A percentile compares a stretch with the other conserved stretches of the same genome.
Conservation (phyloP, 805 yeast genomes). For the Suhomyces canberraensis region DNA sequence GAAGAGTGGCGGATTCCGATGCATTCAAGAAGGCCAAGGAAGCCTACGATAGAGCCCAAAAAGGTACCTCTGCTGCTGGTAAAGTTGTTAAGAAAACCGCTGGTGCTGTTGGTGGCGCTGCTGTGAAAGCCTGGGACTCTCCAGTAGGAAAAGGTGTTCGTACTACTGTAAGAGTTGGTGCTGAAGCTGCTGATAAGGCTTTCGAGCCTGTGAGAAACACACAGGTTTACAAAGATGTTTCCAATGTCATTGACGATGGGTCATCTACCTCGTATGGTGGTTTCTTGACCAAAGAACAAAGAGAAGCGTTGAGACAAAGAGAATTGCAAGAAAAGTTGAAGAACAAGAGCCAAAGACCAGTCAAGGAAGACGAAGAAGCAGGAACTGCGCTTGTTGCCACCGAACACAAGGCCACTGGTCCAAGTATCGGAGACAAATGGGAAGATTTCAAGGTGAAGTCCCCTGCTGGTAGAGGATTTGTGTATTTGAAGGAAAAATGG, state of each 20-base stretch:
- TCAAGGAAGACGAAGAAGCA: conserved; percentile 75
- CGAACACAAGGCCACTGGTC: conserved; percentile 71
- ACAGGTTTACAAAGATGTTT: conserved; percentile 81
- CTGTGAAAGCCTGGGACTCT: conserved; percentile 93
- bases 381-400: conserved; percentile 83
- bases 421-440: conserved; percentile 61
- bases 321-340: conserved; percentile 52
- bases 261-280: conserved; percentile 87
- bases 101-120: conserved; percentile 87
- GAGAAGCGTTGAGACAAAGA: conserved; percentile 61
- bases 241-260: conserved; percentile 91
- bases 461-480: conserved; percentile 61
- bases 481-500: conserved; percentile 66
- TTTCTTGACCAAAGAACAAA: conserved; percentile 77
- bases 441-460: conserved; percentile 66
- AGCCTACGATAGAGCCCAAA: conserved; percentile 84
- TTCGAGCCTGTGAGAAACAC: conserved; percentile 93
- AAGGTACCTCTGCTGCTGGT: conserved; percentile 61
- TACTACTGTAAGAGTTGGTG: conserved; percentile 75
- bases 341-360: conserved; percentile 63
- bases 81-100: conserved; percentile 85
- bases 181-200: conserved; percentile 81
- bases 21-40: conserved; percentile 91
- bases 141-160: conserved; percentile 89
- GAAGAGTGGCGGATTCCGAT: conserved; percentile 88